Evolutionary conservation across 2,329 filamentous ascomycete species (phyloP), one percentile per base, ranked within the genome.

Genomic region (Fusarium sp.): DNA sequence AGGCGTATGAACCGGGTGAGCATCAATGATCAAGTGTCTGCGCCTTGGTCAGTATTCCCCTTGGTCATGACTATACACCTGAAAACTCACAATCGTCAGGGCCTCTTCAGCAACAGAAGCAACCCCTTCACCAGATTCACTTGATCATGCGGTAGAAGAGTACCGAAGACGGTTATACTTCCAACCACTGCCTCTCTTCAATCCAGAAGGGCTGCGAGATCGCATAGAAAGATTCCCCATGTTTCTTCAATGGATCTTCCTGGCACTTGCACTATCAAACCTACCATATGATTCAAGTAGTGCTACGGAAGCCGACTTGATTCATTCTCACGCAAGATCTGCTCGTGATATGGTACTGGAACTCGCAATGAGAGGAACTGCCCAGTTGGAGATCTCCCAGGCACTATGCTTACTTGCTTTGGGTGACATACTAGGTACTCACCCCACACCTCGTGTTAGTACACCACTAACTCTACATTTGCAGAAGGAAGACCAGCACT

Each of bases 81-180:
- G 1, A 3, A 7, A 13, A 3, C 43, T 63, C 4, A 63, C 11
- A 15, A 5, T 3, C 1, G 8, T 2, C 7, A 69, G 66, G 66
- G 28, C 47, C 8, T 31, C 52, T 1, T 39, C 20, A 7, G 28
- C 24, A 16, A 41, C 52, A 23, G 59, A 50, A 5, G 44, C 31
- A 8, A 33, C 23, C 0, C 66, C 66, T 8, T 69, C 66, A 1
- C 20, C 57, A 13, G 53, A 62, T 7, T 63, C 62, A 2, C 48
- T 69, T 1, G 41, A 63, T 21, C 49, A 21, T n/a, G 66, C 66
- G 4, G 62, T 68, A 4, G 44, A 72, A 21, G 63, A 65, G 3
- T 72, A 73, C 13, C 39, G 55, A 5, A 43, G 56, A 4, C 64
- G 69, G 12, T 10, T 73, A 8, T 72, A 73, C 47, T 73, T 73